Base-by-base conservation (phyloP, 345 rosid genomes). In the Trapa bicornis region DNA sequence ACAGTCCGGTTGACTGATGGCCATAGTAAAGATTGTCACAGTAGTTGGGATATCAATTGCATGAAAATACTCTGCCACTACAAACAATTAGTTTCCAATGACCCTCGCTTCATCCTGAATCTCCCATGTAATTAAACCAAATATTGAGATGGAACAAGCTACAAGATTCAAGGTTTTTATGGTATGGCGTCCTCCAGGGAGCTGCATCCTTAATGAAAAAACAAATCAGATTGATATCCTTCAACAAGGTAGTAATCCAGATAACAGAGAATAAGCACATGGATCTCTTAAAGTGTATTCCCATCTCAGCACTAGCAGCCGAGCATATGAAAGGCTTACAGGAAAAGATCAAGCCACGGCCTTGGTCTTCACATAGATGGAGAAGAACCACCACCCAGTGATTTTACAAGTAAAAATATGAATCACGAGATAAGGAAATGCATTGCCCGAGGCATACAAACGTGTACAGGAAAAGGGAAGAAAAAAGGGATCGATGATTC, bases 351-450 rank as follows among this genome's bases (percentile, higher is more conserved):
- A n/a, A 32, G 29, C 29, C 29, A 7, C 1, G 42, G 29, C 48
- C 37, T 41, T 41, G 29, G 29, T 22, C 32, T 41, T 35, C 37
- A 48, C 36, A 67, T 52, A 58, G 65, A 57, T 42, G 68, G 47
- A 74, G 29, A 60, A 64, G 73, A 36, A 62, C 48, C 11, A 45
- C 67, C 54, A 29, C 64, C 32, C 11, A 64, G 66, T 77, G 79
- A 74, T 83, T 41, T 80, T 78, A 80, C 75, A 71, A 75, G 60
- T 61, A 63, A 68, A 61, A 33, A 78, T n/a, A 69, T 58, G 65
- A 47, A 73, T 48, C 75, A 66, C 74, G 66, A 68, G 29, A 66
- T 71, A 65, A 37, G 63, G 75, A 71, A 73, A 77, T 80, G 81
- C 84, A 79, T 62, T 17, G 4, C 17, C 4, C 53, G 67, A 72